phyloP scores from a whole-genome alignment of 768 basidiomycete species.

The Termitomyces sp. region DNA sequence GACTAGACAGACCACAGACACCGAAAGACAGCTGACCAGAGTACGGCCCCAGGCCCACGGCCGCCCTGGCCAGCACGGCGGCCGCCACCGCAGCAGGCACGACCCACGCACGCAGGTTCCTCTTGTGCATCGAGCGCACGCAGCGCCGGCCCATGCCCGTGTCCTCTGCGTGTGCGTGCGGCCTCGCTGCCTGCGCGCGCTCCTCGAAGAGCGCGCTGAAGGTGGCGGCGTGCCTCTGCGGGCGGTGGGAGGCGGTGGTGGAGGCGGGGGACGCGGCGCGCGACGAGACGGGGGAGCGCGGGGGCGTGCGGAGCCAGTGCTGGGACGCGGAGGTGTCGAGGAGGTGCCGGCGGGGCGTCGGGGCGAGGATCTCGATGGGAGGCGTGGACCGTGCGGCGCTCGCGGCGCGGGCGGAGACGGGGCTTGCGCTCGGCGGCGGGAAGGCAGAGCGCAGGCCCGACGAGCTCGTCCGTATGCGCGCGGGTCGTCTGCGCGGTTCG shows the following conservation, averaged over 20 bases:
- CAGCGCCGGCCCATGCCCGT: slow-evolving; percentile 50
- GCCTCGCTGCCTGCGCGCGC: slow-evolving; percentile 1
- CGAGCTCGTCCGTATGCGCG: slow-evolving; percentile 25
- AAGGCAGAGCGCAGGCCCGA: slow-evolving; percentile 22
- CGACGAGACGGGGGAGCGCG: slow-evolving; percentile 41
- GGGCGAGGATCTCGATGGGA: slow-evolving; percentile 45
- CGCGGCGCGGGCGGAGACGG: slow-evolving; percentile 10
- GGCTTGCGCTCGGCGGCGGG: slow-evolving; percentile 21
- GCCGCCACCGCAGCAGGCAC: slow-evolving; percentile 49
- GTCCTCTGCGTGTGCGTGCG: slow-evolving; percentile 18
- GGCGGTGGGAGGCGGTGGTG: slow-evolving; percentile 3
- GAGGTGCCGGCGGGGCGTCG: slow-evolving; percentile 61
- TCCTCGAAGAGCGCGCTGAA: slow-evolving; percentile 41
- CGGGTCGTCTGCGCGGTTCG: slow-evolving; percentile 20
- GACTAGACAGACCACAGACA: background rate
- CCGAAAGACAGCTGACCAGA: slow-evolving; percentile 56
- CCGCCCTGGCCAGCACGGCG: slow-evolving; percentile 58
- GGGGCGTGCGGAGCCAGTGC: slow-evolving; percentile 52
- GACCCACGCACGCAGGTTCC: slow-evolving; percentile 53
- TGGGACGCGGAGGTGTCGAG: slow-evolving; percentile 55
- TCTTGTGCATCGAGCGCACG: slow-evolving; percentile 78
- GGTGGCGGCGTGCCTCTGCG: slow-evolving; percentile 19
- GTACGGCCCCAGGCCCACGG: slow-evolving; percentile 71
- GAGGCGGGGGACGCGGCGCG: slow-evolving; percentile 42
- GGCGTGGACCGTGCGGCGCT: background rate